A percentile compares a stretch with the other conserved stretches of the same genome.
Conservation (phyloP, 2,329 filamentous ascomycete species). For the Juglanconis sp. region DNA sequence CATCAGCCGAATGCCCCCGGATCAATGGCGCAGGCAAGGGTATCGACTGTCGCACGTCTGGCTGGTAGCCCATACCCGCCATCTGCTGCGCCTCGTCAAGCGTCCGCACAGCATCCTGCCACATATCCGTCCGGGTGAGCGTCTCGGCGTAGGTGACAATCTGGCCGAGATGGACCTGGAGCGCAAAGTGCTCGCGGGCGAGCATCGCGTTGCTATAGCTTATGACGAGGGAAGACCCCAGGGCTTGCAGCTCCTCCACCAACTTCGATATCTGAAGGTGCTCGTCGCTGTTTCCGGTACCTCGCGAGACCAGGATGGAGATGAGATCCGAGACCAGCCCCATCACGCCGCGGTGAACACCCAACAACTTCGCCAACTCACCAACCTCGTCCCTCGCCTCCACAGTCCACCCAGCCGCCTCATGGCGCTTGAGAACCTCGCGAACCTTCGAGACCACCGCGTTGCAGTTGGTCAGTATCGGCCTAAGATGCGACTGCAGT, state of each 20-base stretch:
- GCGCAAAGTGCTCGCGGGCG: conserved; percentile 16
- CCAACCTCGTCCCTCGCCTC: conserved; percentile 18
- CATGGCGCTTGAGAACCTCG: conserved; percentile 16
- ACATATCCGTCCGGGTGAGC: conserved; percentile 6
- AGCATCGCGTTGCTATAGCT: conserved; percentile 17
- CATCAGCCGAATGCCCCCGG: background rate
- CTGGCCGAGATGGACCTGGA: conserved; percentile 17
- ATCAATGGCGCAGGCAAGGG: background rate
- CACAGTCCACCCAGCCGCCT: conserved; percentile 13
- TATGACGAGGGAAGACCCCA: conserved; percentile 14
- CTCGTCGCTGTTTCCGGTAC: background rate
- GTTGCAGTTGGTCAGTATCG: conserved; percentile 21
- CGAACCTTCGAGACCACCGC: conserved; percentile 17
- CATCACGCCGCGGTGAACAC: conserved; percentile 19
- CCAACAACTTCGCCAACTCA: conserved; percentile 20
- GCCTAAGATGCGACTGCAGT: conserved; percentile 20
- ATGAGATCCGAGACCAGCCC: conserved; percentile 19
- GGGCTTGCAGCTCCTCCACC: conserved; percentile 8
- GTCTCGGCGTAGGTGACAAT: conserved; percentile 12
- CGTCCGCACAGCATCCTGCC: conserved; percentile 13
- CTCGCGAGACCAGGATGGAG: conserved; percentile 13
- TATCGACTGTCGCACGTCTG: background rate
- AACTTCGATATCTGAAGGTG: conserved; percentile 11
- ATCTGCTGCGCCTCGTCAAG: conserved; percentile 1
- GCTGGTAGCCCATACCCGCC: background rate